Conservation (phyloP, 345 rosid genomes). For the Microthlaspi erraticum region DNA sequence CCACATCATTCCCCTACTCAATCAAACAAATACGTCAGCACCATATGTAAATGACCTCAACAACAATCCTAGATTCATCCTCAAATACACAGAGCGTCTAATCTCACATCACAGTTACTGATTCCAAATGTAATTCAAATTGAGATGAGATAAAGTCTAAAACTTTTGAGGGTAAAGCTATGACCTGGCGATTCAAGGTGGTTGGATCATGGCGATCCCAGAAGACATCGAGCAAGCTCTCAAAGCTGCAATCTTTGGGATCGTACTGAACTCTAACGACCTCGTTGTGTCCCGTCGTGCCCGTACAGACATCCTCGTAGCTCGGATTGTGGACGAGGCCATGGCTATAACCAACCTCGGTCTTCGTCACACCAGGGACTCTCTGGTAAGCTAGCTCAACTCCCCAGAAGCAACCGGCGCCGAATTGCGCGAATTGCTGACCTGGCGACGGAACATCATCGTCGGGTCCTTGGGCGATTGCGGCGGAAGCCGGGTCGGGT, state of each 20-base stretch:
- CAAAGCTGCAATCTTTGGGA: slow-evolving; percentile 61
- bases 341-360: slow-evolving; percentile 88
- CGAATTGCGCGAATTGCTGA: slow-evolving; percentile 77
- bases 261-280: slow-evolving; percentile 86
- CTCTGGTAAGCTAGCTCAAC: slow-evolving; percentile 85
- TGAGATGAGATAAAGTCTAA: slow-evolving; percentile 12
- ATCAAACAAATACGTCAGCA: slow-evolving; percentile 20
- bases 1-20: slow-evolving; percentile 76
- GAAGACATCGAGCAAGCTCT: slow-evolving; percentile 66
- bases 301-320: slow-evolving; percentile 70
- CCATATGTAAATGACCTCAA: not conserved
- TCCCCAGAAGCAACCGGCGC: slow-evolving; percentile 98
- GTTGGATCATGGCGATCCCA: slow-evolving; percentile 89
- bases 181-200: slow-evolving; percentile 80
- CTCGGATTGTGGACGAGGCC: slow-evolving; percentile 68
- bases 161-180: slow-evolving; percentile 16
- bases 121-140: not conserved
- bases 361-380: slow-evolving; percentile 64
- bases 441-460: slow-evolving; percentile 57
- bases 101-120: not conserved
- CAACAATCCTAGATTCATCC: slow-evolving; percentile 19
- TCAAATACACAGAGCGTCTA: too few species aligned
- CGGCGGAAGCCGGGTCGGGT: slow-evolving; percentile 42
- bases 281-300: slow-evolving; percentile 76
- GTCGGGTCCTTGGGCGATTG: slow-evolving; percentile 67